These are phyloP conservation scores for Fusarium sp. DNA, from an alignment of 2,329 filamentous ascomycete genomes.

Conservation along the genomic window DNA sequence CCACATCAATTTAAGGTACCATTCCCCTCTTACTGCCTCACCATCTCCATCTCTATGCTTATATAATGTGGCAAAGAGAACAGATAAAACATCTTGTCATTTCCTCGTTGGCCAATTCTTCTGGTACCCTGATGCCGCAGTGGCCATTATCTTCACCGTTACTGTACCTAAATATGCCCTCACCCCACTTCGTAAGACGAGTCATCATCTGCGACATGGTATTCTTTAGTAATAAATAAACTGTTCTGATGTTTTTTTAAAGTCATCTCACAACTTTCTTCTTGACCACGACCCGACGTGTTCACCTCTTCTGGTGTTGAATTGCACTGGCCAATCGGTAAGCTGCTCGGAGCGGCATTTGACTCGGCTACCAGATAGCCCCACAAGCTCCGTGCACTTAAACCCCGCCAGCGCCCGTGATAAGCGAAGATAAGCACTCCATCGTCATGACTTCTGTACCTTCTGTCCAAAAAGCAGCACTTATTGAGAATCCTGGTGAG, in stretches of 20 bases:
- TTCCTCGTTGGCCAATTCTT: background rate
- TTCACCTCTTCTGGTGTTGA: background rate
- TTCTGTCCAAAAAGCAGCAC: slow-evolving; percentile 19
- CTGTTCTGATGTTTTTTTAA: no score
- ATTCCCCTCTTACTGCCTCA: background rate
- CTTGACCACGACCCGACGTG: no score
- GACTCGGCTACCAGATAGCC: background rate
- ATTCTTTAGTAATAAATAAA: no score
- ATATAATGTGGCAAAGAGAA: background rate
- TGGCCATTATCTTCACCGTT: no score
- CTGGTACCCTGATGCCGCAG: accelerated
- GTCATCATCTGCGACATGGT: no score
- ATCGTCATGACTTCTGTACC: slow-evolving; percentile 17
- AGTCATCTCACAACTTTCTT: no score
- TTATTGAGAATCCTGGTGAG: slow-evolving; percentile 32
- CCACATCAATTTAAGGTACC: background rate
- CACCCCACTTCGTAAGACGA: no score
- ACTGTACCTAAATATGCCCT: no score
- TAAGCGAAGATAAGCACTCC: background rate
- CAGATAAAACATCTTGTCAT: background rate
- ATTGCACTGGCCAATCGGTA: background rate
- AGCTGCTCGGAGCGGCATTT: slow-evolving; percentile 12
- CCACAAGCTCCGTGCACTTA: background rate
- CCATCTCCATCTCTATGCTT: background rate
- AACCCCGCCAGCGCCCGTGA: background rate